Evolutionary conservation across 2,329 filamentous ascomycete genomes (phyloP).

Genomic region (Karstenula rhodostoma): DNA sequence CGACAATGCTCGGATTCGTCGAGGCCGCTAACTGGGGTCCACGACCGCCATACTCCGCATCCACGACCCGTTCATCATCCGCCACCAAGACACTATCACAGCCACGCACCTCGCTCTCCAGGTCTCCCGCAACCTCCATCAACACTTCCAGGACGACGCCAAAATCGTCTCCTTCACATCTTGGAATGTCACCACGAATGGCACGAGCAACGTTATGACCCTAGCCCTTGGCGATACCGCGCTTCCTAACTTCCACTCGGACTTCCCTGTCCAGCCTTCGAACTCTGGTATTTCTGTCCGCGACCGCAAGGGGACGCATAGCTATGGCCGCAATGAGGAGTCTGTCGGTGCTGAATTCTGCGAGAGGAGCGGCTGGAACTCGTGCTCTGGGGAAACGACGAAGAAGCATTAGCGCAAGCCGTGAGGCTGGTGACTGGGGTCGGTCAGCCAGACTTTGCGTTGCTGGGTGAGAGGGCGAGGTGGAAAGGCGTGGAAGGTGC

Average conservation of each 20-base stretch:
- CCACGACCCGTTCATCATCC: conserved; percentile 55
- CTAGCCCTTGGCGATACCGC: conserved; percentile 41
- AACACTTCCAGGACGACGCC: conserved; percentile 65
- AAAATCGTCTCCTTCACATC: conserved; percentile 41
- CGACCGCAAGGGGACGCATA: conserved; percentile 30
- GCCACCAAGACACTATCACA: conserved; percentile 37
- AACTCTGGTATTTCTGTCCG: conserved; percentile 28
- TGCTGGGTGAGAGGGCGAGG: conserved; percentile 56
- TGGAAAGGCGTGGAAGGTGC: conserved; percentile 62
- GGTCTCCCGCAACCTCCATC: conserved; percentile 64
- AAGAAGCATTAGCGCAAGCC: conserved; percentile 57
- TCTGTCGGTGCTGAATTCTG: conserved; percentile 61
- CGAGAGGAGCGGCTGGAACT: conserved; percentile 59
- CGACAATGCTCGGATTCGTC: conserved; percentile 39
- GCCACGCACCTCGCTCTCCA: conserved; percentile 57
- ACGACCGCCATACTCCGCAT: conserved; percentile 64
- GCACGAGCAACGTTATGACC: conserved; percentile 57
- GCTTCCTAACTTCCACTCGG: conserved; percentile 21
- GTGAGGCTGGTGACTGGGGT: conserved; percentile 63
- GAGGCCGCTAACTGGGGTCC: conserved; percentile 60
- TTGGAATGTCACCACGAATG: background rate
- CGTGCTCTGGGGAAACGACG: conserved; percentile 64
- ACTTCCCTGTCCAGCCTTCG: conserved; percentile 44
- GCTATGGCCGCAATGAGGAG: conserved; percentile 39
- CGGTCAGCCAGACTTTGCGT: conserved; percentile 66